Evolutionary conservation across 805 yeast genomes (phyloP), one percentile per base, ranked within the genome.

Genomic region (Spathaspora hagerdaliae): DNA sequence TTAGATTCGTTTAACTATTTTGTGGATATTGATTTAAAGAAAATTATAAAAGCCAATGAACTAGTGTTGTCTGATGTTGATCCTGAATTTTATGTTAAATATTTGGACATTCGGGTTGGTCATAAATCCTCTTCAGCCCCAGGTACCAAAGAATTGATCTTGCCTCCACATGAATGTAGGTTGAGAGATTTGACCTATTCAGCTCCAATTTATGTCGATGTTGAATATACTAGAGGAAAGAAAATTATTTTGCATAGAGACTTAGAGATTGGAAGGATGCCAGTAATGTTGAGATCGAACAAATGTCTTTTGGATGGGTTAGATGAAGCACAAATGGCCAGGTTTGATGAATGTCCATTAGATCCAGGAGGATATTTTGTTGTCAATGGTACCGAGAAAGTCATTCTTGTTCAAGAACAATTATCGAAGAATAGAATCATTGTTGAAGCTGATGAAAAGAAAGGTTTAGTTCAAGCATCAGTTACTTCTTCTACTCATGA

Each of bases 341-440:
- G 70, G 26, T 73, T 87, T 54, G 84, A 87, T 55, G 99, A 94
- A 67, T 94, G 99, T 66, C 99, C 99, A 0, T 73, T 94, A 41
- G 99, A 94, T 67, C 99, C 99, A 6, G 99, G 99, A 69, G 99
- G 99, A 58, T 94, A 94, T 61, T 94, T 94, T 60, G 87, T 92
- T 60, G 97, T 92, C 41, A 92, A 92, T 61, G 99, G 99, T 64
- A 94, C 99, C 0, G 99, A 94, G 58, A 94, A 94, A 64, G 99
- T 94, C 38, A 94, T 94, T 51, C 76, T 94, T 54, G 95, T 94
- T 37, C 99, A 94, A 67, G 99, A 94, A 67, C 99, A 94, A 74
- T 75, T 94, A 63, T 85, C 96, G 42, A 94, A 94, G 69, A 94
- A 94, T 68, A 87, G 99, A 78, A 94, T 94, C 60, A 90, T 94